These are phyloP conservation scores for Ceraceosorus bombacis DNA, from an alignment of 1,284 basidiomycete genomes.

Conservation along the genomic window DNA sequence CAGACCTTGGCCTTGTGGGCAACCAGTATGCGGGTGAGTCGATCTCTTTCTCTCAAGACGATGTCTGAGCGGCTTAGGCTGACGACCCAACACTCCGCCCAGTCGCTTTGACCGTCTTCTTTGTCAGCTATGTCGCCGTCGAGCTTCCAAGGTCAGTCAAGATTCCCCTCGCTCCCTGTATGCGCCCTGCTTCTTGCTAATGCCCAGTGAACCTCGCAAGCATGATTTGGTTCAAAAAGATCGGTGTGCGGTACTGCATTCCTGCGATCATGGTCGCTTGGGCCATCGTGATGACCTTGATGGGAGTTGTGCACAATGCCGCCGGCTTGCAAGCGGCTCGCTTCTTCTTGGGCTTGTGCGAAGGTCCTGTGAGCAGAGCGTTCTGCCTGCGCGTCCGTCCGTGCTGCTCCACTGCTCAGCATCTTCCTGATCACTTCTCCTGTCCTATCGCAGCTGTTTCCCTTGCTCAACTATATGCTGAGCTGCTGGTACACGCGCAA, in stretches of 20 bases:
- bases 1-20: constrained; percentile 11
- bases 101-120: constrained; percentile 26
- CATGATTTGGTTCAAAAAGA: not conserved
- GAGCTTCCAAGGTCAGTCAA: constrained; percentile 37
- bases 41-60: too few species aligned
- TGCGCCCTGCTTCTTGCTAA: constrained; percentile 1
- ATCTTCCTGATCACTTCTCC: too few species aligned
- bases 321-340: constrained; percentile 18
- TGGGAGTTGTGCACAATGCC: constrained; percentile 26
- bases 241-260: constrained; percentile 13
- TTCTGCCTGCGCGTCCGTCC: too few species aligned
- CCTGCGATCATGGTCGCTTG: constrained; percentile 32
- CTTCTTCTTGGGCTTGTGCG: constrained; percentile 22
- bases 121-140: constrained; percentile 51
- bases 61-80: too few species aligned
- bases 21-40: constrained; percentile 52
- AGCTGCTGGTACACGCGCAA: constrained; percentile 35
- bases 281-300: constrained; percentile 23
- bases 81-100: too few species aligned
- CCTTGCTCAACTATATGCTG: constrained; percentile 37
- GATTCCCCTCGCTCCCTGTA: constrained; percentile 30
- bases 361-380: constrained; percentile 12
- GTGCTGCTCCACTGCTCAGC: too few species aligned
- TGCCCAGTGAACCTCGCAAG: too few species aligned
- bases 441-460: constrained; percentile 11